Base-by-base conservation (phyloP, 805 yeast genomes). In the Wickerhamomyces chaumierensis region DNA sequence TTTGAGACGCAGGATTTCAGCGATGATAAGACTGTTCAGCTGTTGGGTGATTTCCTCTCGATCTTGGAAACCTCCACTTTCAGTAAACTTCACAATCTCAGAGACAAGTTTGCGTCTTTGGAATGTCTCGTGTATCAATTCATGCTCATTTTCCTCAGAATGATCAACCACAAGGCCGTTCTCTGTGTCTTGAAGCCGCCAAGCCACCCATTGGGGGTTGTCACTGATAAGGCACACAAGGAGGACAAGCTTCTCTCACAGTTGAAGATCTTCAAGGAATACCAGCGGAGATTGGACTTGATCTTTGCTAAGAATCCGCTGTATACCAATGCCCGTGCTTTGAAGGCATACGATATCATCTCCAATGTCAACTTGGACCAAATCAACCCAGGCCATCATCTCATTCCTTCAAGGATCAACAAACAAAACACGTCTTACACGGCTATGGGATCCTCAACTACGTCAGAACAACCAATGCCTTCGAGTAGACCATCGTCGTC, bases 61-160 rank as follows among this genome's bases (percentile, higher is more conserved):
- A 23, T 40, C 3, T 17, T 45, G 5, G 41, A 33, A 6, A 19
- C 19, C 5, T 39, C 33, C 18, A 25, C 32, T 13, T 6, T 27
- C 5, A 25, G 33, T 13, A 20, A 39, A 9, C 14, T 45, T 3
- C 27, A 40, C 15, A 20, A 17, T 18, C 12, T 48, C 5, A 36
- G 50, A n/a, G 45, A 44, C 23, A 36, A 31, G 14, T 46, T 46
- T 18, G 37, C 49, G 1, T 27, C 38, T 0, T 18, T 46, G 12
- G 54, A 51, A 18, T 52, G 55, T 37, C 29, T 45, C 20, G 12
- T 45, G 14, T 48, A 46, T 35, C 56, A 49, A 29, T 46, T 42
- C 33, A 16, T 48, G 8, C 21, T 52, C 31, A 40, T 51, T 9
- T 51, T 48, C 28, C 28, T 51, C 34, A 50, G 43, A 38, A 49